Evolutionary conservation across 192 early-diverging fungal genomes (phyloP).

Genomic region (Coemansia sp.): DNA sequence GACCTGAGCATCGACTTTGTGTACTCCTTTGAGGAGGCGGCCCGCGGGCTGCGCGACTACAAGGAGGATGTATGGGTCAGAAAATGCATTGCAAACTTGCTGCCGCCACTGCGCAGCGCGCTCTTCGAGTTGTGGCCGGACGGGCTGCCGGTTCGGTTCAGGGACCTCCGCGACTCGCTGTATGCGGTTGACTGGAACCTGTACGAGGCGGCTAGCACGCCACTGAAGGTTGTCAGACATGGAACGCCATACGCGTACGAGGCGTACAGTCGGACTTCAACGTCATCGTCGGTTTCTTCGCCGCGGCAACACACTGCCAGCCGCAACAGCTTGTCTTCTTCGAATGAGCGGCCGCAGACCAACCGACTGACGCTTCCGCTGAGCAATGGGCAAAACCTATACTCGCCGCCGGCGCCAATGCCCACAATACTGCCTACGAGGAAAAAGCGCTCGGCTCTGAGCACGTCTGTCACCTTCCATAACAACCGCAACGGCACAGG

Average conservation of each 20-base stretch:
- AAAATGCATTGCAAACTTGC: conserved; percentile 51
- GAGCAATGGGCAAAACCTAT: conserved; percentile 13
- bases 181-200: conserved; percentile 54
- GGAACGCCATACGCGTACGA: conserved; percentile 46
- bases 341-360: conserved; percentile 17
- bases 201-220: conserved; percentile 50
- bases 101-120: conserved; percentile 37
- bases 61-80: conserved; percentile 54
- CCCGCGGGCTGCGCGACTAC: conserved; percentile 44
- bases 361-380: conserved; percentile 4
- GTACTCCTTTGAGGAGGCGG: conserved; percentile 50
- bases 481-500: conserved; percentile 7
- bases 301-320: conserved; percentile 12
- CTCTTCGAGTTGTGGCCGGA: conserved; percentile 53
- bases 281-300: not conserved
- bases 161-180: conserved; percentile 52
- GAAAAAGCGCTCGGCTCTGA: conserved; percentile 26
- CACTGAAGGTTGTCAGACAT: conserved; percentile 42
- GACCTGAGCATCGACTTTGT: conserved; percentile 55
- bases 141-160: conserved; percentile 46
- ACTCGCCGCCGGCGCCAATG: conserved; percentile 38
- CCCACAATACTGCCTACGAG: conserved; percentile 25
- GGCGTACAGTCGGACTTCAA: conserved; percentile 15
- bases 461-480: conserved; percentile 9
- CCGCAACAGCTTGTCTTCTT: conserved; percentile 26